phyloP scores from a whole-genome alignment of 2,329 filamentous ascomycete species.

The Mariannaea sp. region DNA sequence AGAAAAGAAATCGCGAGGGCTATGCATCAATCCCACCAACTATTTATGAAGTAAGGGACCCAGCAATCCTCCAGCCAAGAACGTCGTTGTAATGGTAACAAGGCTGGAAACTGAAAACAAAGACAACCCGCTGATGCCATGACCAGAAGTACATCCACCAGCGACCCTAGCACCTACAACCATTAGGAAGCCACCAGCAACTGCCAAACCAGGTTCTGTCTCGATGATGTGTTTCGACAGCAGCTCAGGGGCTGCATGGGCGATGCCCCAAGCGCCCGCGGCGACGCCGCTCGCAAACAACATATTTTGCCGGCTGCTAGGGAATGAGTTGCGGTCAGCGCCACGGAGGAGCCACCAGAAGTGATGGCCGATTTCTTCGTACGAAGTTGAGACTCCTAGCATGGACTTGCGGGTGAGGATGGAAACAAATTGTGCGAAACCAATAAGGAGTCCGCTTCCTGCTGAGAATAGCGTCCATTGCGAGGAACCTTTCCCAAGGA shows the following conservation, averaged over 20 bases:
- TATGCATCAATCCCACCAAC: neutral
- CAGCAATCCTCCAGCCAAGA: conserved; percentile 53
- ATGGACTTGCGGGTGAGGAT: conserved; percentile 57
- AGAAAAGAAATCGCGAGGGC: too few species aligned
- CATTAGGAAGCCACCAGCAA: conserved; percentile 61
- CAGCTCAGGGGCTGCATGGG: conserved; percentile 41
- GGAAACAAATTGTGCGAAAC: conserved; percentile 61
- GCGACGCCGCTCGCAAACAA: conserved; percentile 59
- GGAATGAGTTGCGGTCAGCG: conserved; percentile 31
- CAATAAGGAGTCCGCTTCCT: conserved; percentile 63
- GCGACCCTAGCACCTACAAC: conserved; percentile 65
- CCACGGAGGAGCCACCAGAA: conserved; percentile 52
- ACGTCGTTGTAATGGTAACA: conserved; percentile 62
- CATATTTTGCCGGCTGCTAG: conserved; percentile 49
- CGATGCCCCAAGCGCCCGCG: conserved; percentile 50
- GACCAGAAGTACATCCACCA: conserved; percentile 70
- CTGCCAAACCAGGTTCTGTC: conserved; percentile 47
- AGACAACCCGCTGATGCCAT: conserved; percentile 71
- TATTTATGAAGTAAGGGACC: conserved; percentile 35
- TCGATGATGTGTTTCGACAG: conserved; percentile 34
- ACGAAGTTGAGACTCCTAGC: conserved; percentile 65
- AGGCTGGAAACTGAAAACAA: conserved; percentile 65
- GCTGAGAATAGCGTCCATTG: conserved; percentile 48
- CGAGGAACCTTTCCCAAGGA: conserved; percentile 32
- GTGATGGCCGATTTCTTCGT: conserved; percentile 63